Evolutionary conservation across 352 stramenopile species (phyloP), one percentile per base, ranked within the genome.

Genomic region (Globisporangium mamillatum): DNA sequence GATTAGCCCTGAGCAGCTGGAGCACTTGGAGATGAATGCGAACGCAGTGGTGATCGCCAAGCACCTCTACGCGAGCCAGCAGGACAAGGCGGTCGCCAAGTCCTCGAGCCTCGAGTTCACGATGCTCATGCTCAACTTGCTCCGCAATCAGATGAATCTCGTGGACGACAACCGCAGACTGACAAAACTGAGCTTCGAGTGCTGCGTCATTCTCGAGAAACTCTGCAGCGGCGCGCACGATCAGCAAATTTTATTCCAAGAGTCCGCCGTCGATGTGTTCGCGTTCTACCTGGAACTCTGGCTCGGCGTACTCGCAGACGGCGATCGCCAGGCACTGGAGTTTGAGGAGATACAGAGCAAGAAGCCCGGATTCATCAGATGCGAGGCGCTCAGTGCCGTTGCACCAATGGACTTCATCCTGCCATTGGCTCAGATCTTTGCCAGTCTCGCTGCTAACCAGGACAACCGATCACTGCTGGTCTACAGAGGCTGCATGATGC

Each of bases 71-170:
- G 71, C 66, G 2, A 46, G 63, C 0, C 69, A 88, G 0, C 68
- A 68, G 2, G 78, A 89, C 9, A 65, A 75, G 44, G 78, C 71
- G 3, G 57, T 82, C 14, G 63, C 64, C 50, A 68, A 67, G 9
- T 52, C 89, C 0, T 91, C 83, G 0, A 65, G 78, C 4, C 59
- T 81, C 12, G 76, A 90, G 16, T 76, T 79, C 32, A 79, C 75
- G 27, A 66, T 66, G 4, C 55, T 85, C 12, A 57, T 89, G 22
- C 27, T 89, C 12, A 65, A 68, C 29, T 27, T 87, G 2, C 72
- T 90, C n/a, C 81, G 77, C n/a, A 52, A 65, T 22, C 59, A 66
- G 1, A 44, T 65, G 10, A 10, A 58, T 16, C 20, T 60, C 0
- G n/a, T 60, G 10, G 34, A 52, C 8, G 22, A 27, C 12, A 57